Evolutionary conservation across 176 grass and related monocot species (phyloP).

Genomic region (Dendrocalamus sinicus): DNA sequence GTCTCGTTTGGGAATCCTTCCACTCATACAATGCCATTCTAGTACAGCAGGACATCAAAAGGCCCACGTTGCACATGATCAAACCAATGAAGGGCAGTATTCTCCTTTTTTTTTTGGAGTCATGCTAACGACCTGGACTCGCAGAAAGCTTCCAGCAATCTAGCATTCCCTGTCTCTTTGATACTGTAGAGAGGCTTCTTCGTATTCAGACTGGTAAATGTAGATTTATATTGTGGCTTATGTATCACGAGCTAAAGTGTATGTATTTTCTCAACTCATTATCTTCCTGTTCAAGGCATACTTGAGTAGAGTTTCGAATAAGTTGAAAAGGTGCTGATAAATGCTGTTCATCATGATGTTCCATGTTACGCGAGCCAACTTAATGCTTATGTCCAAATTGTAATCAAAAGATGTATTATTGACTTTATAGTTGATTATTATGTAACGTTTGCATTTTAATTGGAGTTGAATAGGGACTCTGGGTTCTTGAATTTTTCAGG

Average conservation of each 20-base stretch:
- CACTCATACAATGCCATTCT: constrained; percentile 28
- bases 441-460: constrained; percentile 13
- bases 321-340: constrained; percentile 9
- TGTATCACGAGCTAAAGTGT: constrained; percentile 88
- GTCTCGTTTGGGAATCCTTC: constrained; percentile 28
- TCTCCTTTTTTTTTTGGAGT: background rate
- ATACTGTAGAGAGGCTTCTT: constrained; percentile 80
- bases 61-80: constrained; percentile 31
- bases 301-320: background rate
- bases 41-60: constrained; percentile 11
- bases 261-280: constrained; percentile 59
- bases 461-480: constrained; percentile 21
- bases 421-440: constrained; percentile 24
- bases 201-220: constrained; percentile 54
- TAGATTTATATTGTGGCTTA: constrained; percentile 90
- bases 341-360: background rate
- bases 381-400: background rate
- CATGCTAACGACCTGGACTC: constrained; percentile 55
- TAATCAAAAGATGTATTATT: constrained; percentile 1
- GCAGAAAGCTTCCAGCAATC: constrained; percentile 94
- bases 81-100: background rate
- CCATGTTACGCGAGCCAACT: background rate
- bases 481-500: constrained; percentile 3
- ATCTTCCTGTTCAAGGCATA: background rate
- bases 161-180: constrained; percentile 82